Evolutionary conservation across 208 protist genomes (phyloP).

Genomic region (Leishmania amazonensis): DNA sequence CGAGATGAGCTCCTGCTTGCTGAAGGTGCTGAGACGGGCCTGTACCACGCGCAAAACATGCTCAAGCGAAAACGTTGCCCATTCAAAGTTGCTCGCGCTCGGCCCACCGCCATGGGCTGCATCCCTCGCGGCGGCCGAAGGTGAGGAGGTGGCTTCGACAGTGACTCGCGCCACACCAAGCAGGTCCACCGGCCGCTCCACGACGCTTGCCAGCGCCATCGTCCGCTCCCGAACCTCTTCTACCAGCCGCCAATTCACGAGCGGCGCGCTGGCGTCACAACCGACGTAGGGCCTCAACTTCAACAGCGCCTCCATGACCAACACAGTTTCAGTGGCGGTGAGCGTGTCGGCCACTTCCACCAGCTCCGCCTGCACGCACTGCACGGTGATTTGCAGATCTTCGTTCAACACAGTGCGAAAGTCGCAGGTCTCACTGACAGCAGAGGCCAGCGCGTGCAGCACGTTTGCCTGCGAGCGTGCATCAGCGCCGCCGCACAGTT

Average conservation of each 20-base stretch:
- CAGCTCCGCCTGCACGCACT: conserved; percentile 38
- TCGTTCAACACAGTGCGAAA: conserved; percentile 27
- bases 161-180: conserved; percentile 46
- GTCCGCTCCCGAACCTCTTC: conserved; percentile 47
- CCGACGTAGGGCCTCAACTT: conserved; percentile 39
- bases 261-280: not conserved
- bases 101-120: conserved; percentile 1
- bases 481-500: conserved; percentile 31
- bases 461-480: conserved; percentile 52
- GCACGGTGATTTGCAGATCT: conserved; percentile 25
- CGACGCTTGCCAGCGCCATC: conserved; percentile 37
- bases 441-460: conserved; percentile 44
- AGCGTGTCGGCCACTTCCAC: conserved; percentile 37
- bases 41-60: conserved; percentile 34
- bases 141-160: conserved; percentile 30
- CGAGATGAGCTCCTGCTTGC: conserved; percentile 52
- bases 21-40: conserved; percentile 43
- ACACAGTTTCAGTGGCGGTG: conserved; percentile 43
- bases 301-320: conserved; percentile 61
- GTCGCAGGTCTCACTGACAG: conserved; percentile 31
- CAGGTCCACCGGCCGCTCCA: conserved; percentile 56
- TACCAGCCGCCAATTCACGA: conserved; percentile 31
- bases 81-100: not conserved
- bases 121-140: not conserved
- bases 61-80: conserved; percentile 25